Base-by-base conservation (phyloP, 2,329 filamentous ascomycete species). In the Corinectria fuckeliana region DNA sequence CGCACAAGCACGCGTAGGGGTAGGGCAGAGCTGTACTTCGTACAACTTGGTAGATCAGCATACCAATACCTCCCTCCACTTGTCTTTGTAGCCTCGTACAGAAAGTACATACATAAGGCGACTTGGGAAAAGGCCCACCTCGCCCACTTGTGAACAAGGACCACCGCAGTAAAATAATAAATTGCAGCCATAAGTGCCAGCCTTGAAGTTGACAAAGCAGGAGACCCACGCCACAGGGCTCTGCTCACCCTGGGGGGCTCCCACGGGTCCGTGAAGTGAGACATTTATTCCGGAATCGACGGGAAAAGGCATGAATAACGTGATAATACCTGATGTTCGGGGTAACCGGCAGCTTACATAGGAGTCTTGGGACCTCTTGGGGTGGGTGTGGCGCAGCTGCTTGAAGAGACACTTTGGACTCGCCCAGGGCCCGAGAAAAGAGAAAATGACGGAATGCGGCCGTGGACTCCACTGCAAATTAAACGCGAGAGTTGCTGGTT, bases 331-430 rank as follows among this genome's bases (percentile, higher is more conserved):
- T 56, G 41, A 38, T 60, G 20, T 45, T 66, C 66, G 64, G 66
- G 45, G 48, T 62, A 57, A 50, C 66, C 62, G 66, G 34, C 39
- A 50, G 30, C 30, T 32, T 47, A n/a, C n/a, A n/a, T 47, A 50
- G 32, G 49, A 28, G 56, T 36, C 50, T 39, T 26, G 49, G 49
- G 41, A 48, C 21, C 47, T 47, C 21, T 26, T 14, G 34, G 48
- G 10, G 56, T 56, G 48, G 10, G 56, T 56, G 52, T 53, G 56
- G 56, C 56, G 49, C 36, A 58, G 44, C 30, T 34, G 34, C 50
- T 52, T 38, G 41, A 26, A 25, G n/a, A 25, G 41, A 20, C 26
- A 52, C 23, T 18, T n/a, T 28, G 38, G 36, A 23, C 23, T 52
- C 36, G 36, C 25, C 38, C n/a, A 18, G 16, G 16, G n/a, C n/a